A percentile compares a stretch with the other conserved stretches of the same genome.
These are phyloP conservation scores for Candida orba DNA, from an alignment of 805 yeast genomes.

Conservation along the genomic window DNA sequence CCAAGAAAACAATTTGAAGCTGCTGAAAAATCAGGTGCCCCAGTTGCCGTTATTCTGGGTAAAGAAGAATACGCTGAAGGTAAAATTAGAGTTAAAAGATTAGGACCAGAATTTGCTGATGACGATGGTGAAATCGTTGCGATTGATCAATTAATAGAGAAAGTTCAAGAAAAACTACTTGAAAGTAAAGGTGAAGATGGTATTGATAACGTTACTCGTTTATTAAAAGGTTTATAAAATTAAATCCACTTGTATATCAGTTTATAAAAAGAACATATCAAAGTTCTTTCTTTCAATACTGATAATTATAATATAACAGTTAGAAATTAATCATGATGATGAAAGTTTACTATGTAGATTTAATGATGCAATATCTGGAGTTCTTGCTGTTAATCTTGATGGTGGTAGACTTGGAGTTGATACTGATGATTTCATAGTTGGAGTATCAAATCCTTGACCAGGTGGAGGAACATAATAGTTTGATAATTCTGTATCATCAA, in stretches of 20 bases:
- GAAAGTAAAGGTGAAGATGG: conserved; percentile 45
- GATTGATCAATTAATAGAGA: conserved; percentile 49
- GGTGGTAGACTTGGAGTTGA: conserved; percentile 18
- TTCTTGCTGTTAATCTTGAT: not conserved
- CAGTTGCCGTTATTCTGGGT: conserved; percentile 87
- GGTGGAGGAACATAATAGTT: conserved; percentile 21
- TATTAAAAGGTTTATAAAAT: conserved; percentile 45
- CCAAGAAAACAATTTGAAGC: conserved; percentile 96
- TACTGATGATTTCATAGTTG: conserved; percentile 10
- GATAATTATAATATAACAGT: too few relatives aligned
- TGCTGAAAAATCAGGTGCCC: conserved; percentile 91
- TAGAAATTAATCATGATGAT: not conserved
- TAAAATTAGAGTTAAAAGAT: conserved; percentile 73
- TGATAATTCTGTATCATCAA: conserved; percentile 21
- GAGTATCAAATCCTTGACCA: conserved; percentile 23
- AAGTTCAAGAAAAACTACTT: conserved; percentile 43
- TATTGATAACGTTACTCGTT: conserved; percentile 55
- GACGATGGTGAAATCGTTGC: conserved; percentile 80
- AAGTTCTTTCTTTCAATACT: too few relatives aligned
- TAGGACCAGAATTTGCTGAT: conserved; percentile 82
- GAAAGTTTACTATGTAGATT: not conserved
- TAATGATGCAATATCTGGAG: not conserved
- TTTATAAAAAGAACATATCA: too few relatives aligned
- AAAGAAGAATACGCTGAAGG: conserved; percentile 84
- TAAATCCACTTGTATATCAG: not conserved